Evolutionary conservation across 805 yeast species (phyloP), one percentile per base, ranked within the genome.

Genomic region (Saccharomyces jurei): DNA sequence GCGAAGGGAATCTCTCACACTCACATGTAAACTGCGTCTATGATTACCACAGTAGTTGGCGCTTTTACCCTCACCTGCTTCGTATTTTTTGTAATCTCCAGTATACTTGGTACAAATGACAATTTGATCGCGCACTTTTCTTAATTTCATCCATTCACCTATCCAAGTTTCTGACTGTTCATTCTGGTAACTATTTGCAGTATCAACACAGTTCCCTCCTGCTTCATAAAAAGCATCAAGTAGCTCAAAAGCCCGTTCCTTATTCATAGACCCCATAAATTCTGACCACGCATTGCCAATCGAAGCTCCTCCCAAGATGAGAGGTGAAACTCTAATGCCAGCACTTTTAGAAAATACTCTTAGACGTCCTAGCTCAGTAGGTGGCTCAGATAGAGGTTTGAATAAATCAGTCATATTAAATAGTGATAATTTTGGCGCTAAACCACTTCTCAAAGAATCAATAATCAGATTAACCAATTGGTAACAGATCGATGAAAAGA

Each of bases 91-190:
- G 49, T 55, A 55, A 31, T 50, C 57, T 17, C 29, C 46, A 6
- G 55, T 49, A 27, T 31, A 55, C 30, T 62, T 62, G 3, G 66
- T 62, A 31, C 64, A 63, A 25, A 62, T 56, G 4, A 62, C 63
- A 14, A 62, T 46, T 50, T 62, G 62, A 36, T 62, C 63, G 11
- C 66, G 56, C 50, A 52, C 30, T 6, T 58, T 50, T 17, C 64
- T 55, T 46, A 52, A 50, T 17, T 48, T 41, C 64, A 62, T 62
- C 65, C 65, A 62, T 46, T 62, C 66, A n/a, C 65, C 66, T 13
- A 62, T 21, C 64, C 65, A 62, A 14, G 28, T 50, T 54, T 62
- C 65, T 11, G 63, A 58, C 54, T 62, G 57, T 32, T 55, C 61
- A 25, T 55, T 32, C 30, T 62, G 65, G 41, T 62, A 62, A 14